Base-by-base conservation (phyloP, 305 asterid genomes). In the Solanum hybrid region DNA sequence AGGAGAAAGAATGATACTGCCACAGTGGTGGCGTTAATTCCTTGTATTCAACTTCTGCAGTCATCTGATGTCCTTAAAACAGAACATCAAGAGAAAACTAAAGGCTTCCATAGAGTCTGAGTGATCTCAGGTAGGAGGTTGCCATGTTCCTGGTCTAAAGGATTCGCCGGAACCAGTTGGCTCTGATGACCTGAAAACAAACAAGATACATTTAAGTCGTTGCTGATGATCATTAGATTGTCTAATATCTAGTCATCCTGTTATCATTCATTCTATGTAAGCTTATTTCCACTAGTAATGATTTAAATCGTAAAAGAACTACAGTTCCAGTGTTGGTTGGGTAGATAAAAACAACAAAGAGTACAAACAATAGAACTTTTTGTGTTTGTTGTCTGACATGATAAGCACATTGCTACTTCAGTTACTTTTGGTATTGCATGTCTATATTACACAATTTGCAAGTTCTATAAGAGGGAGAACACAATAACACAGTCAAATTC, bases 71-170 rank as follows among this genome's bases (percentile, higher is more conserved):
- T 10, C 76, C 26, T 17, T 85, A 4, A 51, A 81, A 85, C 4
- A 11, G 31, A 85, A 85, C 76, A 20, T 85, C n/a, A 31, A 51
- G 26, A 85, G 75, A 56, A 51, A 85, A 51, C 22, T 22, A 56
- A 2, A 56, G 6, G 87, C 10, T 29, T 2, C 71, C 36, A 0
- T 14, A 0, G 26, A 64, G 5, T 38, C 22, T 79, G 60, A 78
- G 94, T 93, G 93, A 40, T 71, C 79, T 96, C 93, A 94, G 36
- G 94, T 89, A 46, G 98, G 98, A 51, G 98, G 98, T 91, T 95
- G 98, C 99, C 99, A 97, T 75, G 97, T 93, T 92, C 99, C 99
- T 4, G 99, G 98, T 92, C 92, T 95, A 92, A 94, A 96, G 77
- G 99, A 95, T 91, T 87, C 94, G 22, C 99, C 99, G 6, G 98